Percentiles rank a stretch among this genome's conserved stretches.
phyloP scores from a whole-genome alignment of 1,284 basidiomycete species.

The Trametes polyzona region DNA sequence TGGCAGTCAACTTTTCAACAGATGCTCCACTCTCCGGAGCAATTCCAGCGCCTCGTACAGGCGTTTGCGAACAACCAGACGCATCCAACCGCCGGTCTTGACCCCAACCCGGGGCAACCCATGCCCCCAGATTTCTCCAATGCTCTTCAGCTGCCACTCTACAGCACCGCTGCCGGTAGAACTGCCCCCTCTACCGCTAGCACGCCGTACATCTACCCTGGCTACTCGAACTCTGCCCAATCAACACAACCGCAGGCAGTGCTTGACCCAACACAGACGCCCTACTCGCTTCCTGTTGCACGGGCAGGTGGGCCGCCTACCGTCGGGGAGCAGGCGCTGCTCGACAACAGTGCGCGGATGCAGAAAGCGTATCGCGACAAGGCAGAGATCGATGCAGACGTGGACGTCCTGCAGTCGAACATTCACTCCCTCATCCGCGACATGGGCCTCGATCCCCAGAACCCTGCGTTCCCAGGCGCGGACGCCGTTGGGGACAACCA shows the following conservation, averaged over 20 bases:
- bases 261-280: not conserved
- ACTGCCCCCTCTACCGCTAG: not conserved
- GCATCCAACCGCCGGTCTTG: slow-evolving; percentile 11
- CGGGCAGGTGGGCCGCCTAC: not conserved
- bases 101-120: slow-evolving; percentile 3
- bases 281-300: not conserved
- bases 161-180: slow-evolving; percentile 19
- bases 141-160: not conserved
- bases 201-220: slow-evolving; percentile 8
- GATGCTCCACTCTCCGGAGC: slow-evolving; percentile 62
- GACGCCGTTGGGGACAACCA: not conserved
- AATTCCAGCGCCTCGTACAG: slow-evolving; percentile 73
- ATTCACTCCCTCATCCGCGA: slow-evolving; percentile 76
- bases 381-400: slow-evolving; percentile 70
- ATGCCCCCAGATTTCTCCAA: not conserved
- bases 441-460: slow-evolving; percentile 63
- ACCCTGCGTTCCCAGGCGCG: slow-evolving; percentile 32
- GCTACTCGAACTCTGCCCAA: not conserved
- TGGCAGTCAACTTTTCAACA: slow-evolving; percentile 65
- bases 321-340: slow-evolving; percentile 41
- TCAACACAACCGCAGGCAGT: not conserved
- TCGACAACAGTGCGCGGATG: slow-evolving; percentile 43
- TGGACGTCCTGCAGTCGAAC: slow-evolving; percentile 70
- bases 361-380: slow-evolving; percentile 65
- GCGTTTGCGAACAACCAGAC: slow-evolving; percentile 48